phyloP scores from a whole-genome alignment of 2,329 filamentous ascomycete genomes.

The Sclerotiophoma versabilis region DNA sequence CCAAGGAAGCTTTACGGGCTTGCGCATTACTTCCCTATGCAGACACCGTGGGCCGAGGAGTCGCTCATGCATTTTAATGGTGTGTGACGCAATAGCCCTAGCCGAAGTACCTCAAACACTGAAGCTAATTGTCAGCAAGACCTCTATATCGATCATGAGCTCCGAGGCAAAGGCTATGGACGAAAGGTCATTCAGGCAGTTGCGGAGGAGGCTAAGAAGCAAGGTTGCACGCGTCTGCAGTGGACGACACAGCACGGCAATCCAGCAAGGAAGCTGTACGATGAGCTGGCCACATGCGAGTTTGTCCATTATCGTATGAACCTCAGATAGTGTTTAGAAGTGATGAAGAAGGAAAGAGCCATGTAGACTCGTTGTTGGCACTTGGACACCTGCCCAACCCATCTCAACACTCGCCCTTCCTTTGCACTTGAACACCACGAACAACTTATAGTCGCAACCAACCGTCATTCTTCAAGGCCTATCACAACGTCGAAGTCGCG shows the following conservation, averaged over 20 bases:
- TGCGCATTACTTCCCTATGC: conserved; percentile 17
- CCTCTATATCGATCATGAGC: conserved; percentile 14
- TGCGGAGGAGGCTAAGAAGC: conserved; percentile 6
- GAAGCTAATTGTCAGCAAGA: background rate
- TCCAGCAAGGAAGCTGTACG: conserved; percentile 19
- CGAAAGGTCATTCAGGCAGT: conserved; percentile 16
- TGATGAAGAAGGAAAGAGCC: background rate
- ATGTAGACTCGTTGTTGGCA: background rate
- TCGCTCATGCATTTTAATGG: conserved; percentile 17
- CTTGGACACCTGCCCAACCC: background rate
- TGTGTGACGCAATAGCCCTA: background rate
- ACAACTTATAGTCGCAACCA: background rate
- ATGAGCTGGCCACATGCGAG: conserved; percentile 9
- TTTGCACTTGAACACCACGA: background rate
- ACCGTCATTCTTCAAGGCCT: background rate
- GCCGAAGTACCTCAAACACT: background rate
- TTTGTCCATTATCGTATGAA: conserved; percentile 14
- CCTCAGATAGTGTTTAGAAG: background rate
- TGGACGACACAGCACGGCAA: conserved; percentile 20
- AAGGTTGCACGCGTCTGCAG: conserved; percentile 12
- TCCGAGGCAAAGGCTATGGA: conserved; percentile 16
- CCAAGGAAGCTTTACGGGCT: conserved; percentile 10
- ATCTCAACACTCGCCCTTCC: too few relatives aligned
- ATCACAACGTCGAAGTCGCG: conserved; percentile 2
- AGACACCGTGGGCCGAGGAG: conserved; percentile 19